A percentile compares a stretch with the other conserved stretches of the same genome.
Evolutionary conservation across 1,284 basidiomycete genomes (phyloP).

Genomic region (Rhodotorula sp.): DNA sequence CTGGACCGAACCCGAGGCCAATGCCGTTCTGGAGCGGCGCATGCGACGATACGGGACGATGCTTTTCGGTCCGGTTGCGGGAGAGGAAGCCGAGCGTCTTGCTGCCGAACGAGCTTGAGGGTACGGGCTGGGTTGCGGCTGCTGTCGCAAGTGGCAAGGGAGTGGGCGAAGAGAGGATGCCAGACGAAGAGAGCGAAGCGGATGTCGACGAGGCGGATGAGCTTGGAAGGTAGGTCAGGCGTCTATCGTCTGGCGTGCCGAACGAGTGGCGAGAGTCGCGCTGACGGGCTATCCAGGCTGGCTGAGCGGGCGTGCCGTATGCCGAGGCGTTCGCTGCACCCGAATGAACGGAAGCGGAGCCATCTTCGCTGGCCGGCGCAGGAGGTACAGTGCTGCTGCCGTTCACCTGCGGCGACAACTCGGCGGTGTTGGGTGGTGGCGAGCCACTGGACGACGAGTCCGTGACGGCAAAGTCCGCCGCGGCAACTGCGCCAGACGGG

Average conservation of each 20-base stretch:
- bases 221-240: background rate
- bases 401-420: background rate
- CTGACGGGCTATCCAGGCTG: background rate
- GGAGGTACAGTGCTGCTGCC: background rate
- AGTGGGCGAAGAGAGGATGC: background rate
- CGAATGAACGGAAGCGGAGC: slow-evolving; percentile 11
- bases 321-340: background rate
- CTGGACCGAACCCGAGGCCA: slow-evolving; percentile 15
- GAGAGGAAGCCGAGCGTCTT: slow-evolving; percentile 12
- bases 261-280: slow-evolving; percentile 8
- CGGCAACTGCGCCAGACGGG: no score
- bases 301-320: background rate
- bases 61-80: slow-evolving; percentile 5
- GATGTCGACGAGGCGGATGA: background rate
- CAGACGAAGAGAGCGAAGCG: background rate
- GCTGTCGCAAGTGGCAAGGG: background rate
- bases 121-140: background rate
- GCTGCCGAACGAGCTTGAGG: slow-evolving; percentile 11
- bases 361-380: slow-evolving; percentile 25
- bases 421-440: background rate
- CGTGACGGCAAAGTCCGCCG: background rate
- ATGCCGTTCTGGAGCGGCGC: background rate
- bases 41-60: background rate
- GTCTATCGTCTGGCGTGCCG: background rate
- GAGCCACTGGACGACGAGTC: background rate